Evolutionary conservation across 257 asterid genomes (phyloP).

Genomic region (Solanum paucissectum): DNA sequence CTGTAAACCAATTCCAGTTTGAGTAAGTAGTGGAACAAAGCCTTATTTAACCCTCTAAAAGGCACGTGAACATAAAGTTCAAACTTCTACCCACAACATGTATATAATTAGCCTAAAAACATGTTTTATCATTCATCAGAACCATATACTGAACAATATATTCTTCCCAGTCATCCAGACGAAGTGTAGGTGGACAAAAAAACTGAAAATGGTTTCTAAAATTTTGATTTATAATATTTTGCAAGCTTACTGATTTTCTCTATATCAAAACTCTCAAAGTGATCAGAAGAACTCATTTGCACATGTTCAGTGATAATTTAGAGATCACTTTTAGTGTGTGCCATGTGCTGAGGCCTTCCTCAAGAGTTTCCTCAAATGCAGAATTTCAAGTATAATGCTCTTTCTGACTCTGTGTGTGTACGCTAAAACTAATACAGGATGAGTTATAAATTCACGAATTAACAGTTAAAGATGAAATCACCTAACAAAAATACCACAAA

Average conservation of each 20-base stretch:
- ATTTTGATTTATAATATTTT: neutral
- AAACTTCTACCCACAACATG: neutral
- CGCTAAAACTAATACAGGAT: neutral
- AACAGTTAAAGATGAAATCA: neutral
- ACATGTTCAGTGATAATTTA: neutral
- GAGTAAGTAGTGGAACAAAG: neutral
- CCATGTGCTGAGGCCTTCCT: neutral
- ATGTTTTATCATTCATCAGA: neutral
- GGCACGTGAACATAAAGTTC: neutral
- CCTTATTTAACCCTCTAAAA: neutral
- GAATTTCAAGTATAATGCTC: neutral
- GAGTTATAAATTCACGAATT: neutral
- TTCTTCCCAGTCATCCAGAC: neutral
- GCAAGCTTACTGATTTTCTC: neutral
- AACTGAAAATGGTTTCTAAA: neutral
- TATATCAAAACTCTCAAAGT: neutral
- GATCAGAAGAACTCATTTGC: neutral
- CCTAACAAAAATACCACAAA: neutral
- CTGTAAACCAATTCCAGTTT: neutral
- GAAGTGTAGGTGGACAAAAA: neutral
- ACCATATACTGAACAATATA: neutral
- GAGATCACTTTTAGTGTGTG: neutral
- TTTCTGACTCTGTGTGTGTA: neutral
- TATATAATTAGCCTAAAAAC: neutral
- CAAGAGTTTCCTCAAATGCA: neutral